phyloP scores from a whole-genome alignment of 306 rosid species.

The Fagus crenata region DNA sequence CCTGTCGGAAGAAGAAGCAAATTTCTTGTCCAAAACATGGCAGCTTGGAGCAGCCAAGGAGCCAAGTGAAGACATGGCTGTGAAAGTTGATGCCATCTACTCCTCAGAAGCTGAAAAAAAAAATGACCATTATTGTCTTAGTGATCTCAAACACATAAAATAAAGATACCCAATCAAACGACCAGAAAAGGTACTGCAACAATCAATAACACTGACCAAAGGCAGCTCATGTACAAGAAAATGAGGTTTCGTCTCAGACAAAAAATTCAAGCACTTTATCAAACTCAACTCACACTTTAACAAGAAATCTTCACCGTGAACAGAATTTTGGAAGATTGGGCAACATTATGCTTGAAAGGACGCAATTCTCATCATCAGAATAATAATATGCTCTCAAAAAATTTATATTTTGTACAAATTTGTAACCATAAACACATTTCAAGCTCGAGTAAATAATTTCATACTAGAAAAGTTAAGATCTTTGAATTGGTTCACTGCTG shows the following conservation, averaged over 20 bases:
- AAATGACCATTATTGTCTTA: background rate
- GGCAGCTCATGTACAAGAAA: background rate
- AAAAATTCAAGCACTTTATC: too few species aligned
- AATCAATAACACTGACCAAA: background rate
- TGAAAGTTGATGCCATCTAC: constrained; percentile 76
- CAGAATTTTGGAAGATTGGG: too few species aligned
- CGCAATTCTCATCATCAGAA: too few species aligned
- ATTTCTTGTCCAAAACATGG: constrained; percentile 40
- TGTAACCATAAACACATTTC: background rate
- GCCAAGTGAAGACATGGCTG: constrained; percentile 61
- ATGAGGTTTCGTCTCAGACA: background rate
- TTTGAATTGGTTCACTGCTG: background rate
- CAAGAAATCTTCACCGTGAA: too few species aligned
- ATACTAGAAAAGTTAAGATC: background rate
- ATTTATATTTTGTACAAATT: background rate
- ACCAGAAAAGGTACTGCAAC: background rate
- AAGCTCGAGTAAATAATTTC: background rate
- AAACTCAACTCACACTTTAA: too few species aligned
- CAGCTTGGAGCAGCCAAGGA: constrained; percentile 51
- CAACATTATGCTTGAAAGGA: too few species aligned
- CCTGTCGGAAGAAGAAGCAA: constrained; percentile 29
- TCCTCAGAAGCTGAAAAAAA: constrained; percentile 10
- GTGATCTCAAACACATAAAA: background rate
- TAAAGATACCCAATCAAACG: background rate
- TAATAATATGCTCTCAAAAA: too few species aligned